Evolutionary conservation across 352 stramenopile genomes (phyloP).

Genomic region (Phytophthora citrophthora): DNA sequence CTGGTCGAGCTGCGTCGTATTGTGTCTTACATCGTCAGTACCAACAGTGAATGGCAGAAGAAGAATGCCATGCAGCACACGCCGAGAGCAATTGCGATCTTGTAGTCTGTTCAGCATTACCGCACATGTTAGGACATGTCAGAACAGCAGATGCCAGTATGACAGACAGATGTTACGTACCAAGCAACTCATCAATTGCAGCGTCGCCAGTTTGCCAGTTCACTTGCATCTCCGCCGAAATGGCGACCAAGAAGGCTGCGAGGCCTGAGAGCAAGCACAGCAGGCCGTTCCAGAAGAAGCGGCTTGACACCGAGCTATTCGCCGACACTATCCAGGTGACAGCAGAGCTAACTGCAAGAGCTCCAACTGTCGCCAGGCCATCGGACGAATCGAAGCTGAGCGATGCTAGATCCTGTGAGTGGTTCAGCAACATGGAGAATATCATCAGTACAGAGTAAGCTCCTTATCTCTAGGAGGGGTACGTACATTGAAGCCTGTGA

Average conservation of each 20-base stretch:
- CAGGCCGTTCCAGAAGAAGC: constrained; percentile 81
- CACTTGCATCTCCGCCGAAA: constrained; percentile 61
- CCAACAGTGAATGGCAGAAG: constrained; percentile 68
- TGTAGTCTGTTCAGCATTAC: constrained; percentile 68
- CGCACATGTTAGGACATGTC: constrained; percentile 3
- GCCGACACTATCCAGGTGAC: constrained; percentile 47
- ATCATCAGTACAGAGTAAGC: too few species aligned
- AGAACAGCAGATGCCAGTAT: constrained; percentile 1
- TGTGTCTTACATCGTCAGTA: constrained; percentile 46
- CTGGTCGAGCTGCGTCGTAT: constrained; percentile 1
- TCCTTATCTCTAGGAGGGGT: too few species aligned
- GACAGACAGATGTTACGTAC: constrained; percentile 32
- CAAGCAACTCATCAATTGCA: constrained; percentile 69
- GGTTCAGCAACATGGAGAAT: too few species aligned
- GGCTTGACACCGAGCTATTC: constrained; percentile 47
- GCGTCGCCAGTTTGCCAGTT: constrained; percentile 69
- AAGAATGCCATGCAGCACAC: constrained; percentile 66
- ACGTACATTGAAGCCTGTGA: constrained; percentile 63
- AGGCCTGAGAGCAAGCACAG: constrained; percentile 58
- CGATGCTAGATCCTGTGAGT: constrained; percentile 48
- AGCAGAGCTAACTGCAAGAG: constrained; percentile 39
- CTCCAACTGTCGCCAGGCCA: constrained; percentile 49
- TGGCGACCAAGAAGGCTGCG: constrained; percentile 68
- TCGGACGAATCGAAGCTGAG: constrained; percentile 67
- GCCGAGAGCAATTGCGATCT: constrained; percentile 80